These are phyloP conservation scores for Elaeagnus macrophylla DNA, from an alignment of 306 rosid species.

Conservation along the genomic window DNA sequence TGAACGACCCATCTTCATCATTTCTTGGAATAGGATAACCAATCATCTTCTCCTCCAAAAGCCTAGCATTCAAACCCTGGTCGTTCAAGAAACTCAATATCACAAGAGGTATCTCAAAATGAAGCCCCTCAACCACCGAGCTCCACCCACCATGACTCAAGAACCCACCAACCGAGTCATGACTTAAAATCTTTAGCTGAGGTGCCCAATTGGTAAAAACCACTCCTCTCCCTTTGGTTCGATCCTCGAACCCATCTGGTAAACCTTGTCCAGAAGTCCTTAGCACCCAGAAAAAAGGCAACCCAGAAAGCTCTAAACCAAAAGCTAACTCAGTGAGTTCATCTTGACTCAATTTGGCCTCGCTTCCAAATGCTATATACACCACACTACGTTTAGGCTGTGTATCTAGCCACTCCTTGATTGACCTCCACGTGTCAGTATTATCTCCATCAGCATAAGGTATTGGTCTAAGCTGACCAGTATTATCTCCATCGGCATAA, in stretches of 20 bases:
- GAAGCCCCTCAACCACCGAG: conserved; percentile 41
- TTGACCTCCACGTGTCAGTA: conserved; percentile 15
- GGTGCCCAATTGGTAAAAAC: conserved; percentile 55
- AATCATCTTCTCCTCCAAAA: conserved; percentile 11
- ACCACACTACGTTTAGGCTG: conserved; percentile 23
- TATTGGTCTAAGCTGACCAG: conserved; percentile 22
- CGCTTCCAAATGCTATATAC: conserved; percentile 46
- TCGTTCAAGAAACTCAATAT: conserved; percentile 15
- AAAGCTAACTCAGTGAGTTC: conserved; percentile 36
- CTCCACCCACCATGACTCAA: conserved; percentile 56
- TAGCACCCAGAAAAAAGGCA: conserved; percentile 38
- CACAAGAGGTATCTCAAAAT: conserved; percentile 14
- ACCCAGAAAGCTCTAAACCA: conserved; percentile 30
- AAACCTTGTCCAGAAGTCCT: conserved; percentile 14
- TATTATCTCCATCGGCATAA: background rate
- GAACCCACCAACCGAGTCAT: conserved; percentile 46
- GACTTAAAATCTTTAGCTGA: conserved; percentile 42
- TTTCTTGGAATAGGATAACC: background rate
- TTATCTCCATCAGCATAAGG: background rate
- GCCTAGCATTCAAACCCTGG: conserved; percentile 21
- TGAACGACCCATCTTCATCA: background rate
- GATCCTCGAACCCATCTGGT: conserved; percentile 47
- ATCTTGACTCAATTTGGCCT: conserved; percentile 29
- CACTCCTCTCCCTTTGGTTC: conserved; percentile 29
- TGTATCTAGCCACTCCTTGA: conserved; percentile 27